Evolutionary conservation across 805 yeast species (phyloP), one percentile per base, ranked within the genome.

Genomic region (Saturnispora besseyi): DNA sequence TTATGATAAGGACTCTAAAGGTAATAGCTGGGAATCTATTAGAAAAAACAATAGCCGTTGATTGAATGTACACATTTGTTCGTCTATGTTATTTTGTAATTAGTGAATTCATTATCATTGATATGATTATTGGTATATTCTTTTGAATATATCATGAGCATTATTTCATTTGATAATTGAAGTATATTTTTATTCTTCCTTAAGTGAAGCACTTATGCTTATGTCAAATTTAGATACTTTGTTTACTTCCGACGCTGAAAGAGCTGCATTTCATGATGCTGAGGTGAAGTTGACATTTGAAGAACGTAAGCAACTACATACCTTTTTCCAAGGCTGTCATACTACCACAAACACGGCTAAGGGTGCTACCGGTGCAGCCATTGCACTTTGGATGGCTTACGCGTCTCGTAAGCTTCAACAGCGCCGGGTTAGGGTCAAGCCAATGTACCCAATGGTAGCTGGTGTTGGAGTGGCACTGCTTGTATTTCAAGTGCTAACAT

Each of bases 201-300:
- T 26, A 26, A 26, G 29, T 5, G 9, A 26, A 6, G 6, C 9
- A 26, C 26, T 36, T 21, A 36, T 37, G 5, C 29, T 13, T 11
- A 45, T 48, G 50, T 48, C 49, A 32, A 51, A 49, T 9, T 41
- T 52, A 8, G 42, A 45, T 18, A 45, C 38, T 32, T 43, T 50
- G 5, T 53, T 53, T 50, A 41, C 53, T 62, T 43, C 66, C 41
- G 76, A 70, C 51, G 51, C 64, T 13, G 59, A 62, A 21, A 78
- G 78, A 3, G 59, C 71, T 44, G 63, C 66, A 28, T 77, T 79
- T 57, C 74, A 76, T 52, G 73, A 74, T 34, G 69, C 66, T 37
- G 82, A 78, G 52, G 71, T 69, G 26, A 61, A 57, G 9, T 59
- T 79, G 41, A 68, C 69, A 15, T 53, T 63, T 2, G 57, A 59